phyloP scores from a whole-genome alignment of 2,329 filamentous ascomycete genomes.

The Aspergillus caelatus region DNA sequence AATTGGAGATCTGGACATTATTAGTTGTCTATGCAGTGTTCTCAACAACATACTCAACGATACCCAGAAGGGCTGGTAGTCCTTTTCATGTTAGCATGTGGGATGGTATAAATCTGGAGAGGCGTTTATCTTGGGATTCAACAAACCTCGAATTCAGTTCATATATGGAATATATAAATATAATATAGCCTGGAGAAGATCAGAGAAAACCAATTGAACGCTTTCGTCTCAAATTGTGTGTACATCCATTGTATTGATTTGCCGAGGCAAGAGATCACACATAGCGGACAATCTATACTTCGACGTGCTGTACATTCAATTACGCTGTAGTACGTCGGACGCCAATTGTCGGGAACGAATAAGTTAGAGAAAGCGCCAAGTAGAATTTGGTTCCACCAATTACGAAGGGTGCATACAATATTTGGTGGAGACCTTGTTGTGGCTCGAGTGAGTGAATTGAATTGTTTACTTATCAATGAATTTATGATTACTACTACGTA shows the following conservation, averaged over 20 bases:
- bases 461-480: background rate
- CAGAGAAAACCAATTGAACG: background rate
- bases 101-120: slow-evolving; percentile 10
- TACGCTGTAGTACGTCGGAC: background rate
- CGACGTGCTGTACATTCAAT: background rate
- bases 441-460: background rate
- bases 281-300: background rate
- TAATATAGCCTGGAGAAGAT: background rate
- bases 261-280: background rate
- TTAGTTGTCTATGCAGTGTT: slow-evolving; percentile 4
- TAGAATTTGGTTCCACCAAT: background rate
- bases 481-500: background rate
- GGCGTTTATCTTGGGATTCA: slow-evolving; percentile 27
- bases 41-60: slow-evolving; percentile 25
- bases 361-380: background rate
- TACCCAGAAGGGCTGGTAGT: slow-evolving; percentile 14
- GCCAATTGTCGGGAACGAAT: background rate
- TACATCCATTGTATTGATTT: background rate
- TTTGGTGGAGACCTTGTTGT: background rate
- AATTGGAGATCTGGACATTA: background rate
- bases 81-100: slow-evolving; percentile 18
- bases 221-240: background rate
- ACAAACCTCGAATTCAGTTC: slow-evolving; percentile 23
- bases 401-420: background rate
- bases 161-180: background rate